Evolutionary conservation across 495 filamentous ascomycete genomes (phyloP).

Genomic region (Tuber borchii): DNA sequence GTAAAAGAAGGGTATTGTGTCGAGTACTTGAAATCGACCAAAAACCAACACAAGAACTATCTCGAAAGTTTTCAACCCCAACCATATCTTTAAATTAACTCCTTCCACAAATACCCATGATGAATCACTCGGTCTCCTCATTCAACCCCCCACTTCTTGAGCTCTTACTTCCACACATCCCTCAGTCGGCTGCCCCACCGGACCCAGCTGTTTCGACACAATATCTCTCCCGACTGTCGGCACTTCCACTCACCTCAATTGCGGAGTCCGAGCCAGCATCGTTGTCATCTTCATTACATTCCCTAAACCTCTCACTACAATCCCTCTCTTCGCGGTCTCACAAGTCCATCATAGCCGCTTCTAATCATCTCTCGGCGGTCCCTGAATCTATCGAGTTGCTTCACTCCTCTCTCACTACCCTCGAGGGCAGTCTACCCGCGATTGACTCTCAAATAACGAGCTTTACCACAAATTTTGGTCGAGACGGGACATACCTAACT

Average conservation of each 20-base stretch:
- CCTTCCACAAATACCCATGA: background rate
- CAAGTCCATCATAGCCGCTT: conserved; percentile 72
- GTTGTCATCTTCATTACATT: conserved; percentile 71
- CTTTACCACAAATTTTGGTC: conserved; percentile 78
- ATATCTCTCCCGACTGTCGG: conserved; percentile 75
- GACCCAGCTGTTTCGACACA: conserved; percentile 48
- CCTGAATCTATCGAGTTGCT: conserved; percentile 61
- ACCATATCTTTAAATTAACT: background rate
- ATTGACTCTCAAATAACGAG: conserved; percentile 70
- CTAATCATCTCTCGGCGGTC: conserved; percentile 67
- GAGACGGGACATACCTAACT: conserved; percentile 52
- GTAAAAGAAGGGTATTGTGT: too few relatives aligned
- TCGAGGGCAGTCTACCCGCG: conserved; percentile 65
- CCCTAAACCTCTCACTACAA: conserved; percentile 78
- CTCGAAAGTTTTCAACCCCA: too few relatives aligned
- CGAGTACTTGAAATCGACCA: too few relatives aligned
- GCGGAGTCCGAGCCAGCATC: conserved; percentile 69
- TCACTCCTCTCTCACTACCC: conserved; percentile 54
- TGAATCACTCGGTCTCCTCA: background rate
- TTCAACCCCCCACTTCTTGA: conserved; percentile 66
- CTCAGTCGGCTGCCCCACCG: conserved; percentile 43
- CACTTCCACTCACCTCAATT: conserved; percentile 67
- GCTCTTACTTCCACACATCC: conserved; percentile 60
- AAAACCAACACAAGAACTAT: too few relatives aligned
- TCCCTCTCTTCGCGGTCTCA: conserved; percentile 87